These are phyloP conservation scores for Colletotrichum sansevieriae DNA, from an alignment of 2,329 filamentous ascomycete species.

Conservation along the genomic window DNA sequence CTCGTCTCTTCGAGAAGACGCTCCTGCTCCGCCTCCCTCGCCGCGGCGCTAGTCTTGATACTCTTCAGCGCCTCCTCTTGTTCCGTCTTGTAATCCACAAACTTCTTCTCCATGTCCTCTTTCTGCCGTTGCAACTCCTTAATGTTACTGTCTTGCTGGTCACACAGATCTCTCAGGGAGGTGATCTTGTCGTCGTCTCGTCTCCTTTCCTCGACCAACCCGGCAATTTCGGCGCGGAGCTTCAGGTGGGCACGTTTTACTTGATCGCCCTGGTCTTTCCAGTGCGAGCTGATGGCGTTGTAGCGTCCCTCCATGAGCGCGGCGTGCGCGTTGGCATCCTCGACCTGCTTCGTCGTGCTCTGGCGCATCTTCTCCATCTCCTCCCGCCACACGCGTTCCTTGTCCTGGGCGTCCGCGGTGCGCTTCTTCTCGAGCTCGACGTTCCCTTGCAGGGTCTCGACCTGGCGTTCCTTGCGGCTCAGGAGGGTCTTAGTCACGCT, in stretches of 20 bases:
- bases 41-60: slow-evolving; percentile 69
- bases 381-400: slow-evolving; percentile 72
- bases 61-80: slow-evolving; percentile 72
- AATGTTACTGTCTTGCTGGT: slow-evolving; percentile 79
- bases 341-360: slow-evolving; percentile 72
- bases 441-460: slow-evolving; percentile 74
- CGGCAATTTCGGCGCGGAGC: slow-evolving; percentile 66
- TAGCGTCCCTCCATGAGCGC: slow-evolving; percentile 78
- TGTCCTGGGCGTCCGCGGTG: slow-evolving; percentile 68
- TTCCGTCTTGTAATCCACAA: slow-evolving; percentile 73
- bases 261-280: slow-evolving; percentile 75
- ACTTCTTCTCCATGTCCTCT: slow-evolving; percentile 69
- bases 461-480: slow-evolving; percentile 79
- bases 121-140: slow-evolving; percentile 72
- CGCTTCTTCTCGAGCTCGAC: slow-evolving; percentile 75
- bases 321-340: slow-evolving; percentile 74
- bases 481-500: slow-evolving; percentile 79
- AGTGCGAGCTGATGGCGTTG: slow-evolving; percentile 74
- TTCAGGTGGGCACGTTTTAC: slow-evolving; percentile 65
- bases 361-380: slow-evolving; percentile 73
- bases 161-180: slow-evolving; percentile 76
- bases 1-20: slow-evolving; percentile 69
- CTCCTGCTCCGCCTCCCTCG: slow-evolving; percentile 73
- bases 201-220: slow-evolving; percentile 66
- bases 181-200: slow-evolving; percentile 74